Evolutionary conservation across 2,329 filamentous ascomycete species (phyloP), one percentile per base, ranked within the genome.

Genomic region (Phialophora macrospora): DNA sequence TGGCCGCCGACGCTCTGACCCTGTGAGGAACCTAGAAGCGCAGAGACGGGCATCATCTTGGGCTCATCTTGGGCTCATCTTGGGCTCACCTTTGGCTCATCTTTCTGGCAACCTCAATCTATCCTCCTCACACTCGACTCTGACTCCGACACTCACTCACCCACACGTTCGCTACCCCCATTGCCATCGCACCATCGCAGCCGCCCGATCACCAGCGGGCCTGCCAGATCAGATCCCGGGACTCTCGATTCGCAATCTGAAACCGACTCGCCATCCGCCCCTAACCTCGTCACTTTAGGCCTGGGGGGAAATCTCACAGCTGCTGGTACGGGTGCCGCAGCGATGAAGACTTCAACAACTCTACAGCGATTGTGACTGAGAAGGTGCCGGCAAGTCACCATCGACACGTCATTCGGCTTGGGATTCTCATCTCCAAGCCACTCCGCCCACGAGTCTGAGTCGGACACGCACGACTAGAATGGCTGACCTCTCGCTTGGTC

Each of bases 401-500:
- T 32, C 9, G 58, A 60, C 51, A 66, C 67, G 67, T 66, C 67
- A 66, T 68, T 55, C 48, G 26, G 48, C 44, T 30, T 28, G 44
- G 12, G 24, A 17, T 55, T 56, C 51, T 55, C 55, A 58, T 46
- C 11, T 54, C 64, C 61, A 68, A 68, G 67, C 67, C 67, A 66
- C 67, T 32, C 30, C 63, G 67, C 46, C 64, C 58, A 66, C 67
- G 67, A 68, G 52, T 66, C 67, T 64, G 51, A 60, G 59, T 57
- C 52, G 57, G 55, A 66, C 60, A n/a, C 60, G 8, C 8, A 44
- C 38, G 38, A 44, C 38, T 5, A 44, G 17, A 51, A 68, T 71
- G 70, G 68, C 70, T 55, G 71, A 72, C 76, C 91, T 93, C 81
- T 92, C 92, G 75, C 85, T 98, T 75, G 95, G 95, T 75, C 94